Base-by-base conservation (phyloP, 495 filamentous ascomycete species). In the Aspergillus avenaceus region DNA sequence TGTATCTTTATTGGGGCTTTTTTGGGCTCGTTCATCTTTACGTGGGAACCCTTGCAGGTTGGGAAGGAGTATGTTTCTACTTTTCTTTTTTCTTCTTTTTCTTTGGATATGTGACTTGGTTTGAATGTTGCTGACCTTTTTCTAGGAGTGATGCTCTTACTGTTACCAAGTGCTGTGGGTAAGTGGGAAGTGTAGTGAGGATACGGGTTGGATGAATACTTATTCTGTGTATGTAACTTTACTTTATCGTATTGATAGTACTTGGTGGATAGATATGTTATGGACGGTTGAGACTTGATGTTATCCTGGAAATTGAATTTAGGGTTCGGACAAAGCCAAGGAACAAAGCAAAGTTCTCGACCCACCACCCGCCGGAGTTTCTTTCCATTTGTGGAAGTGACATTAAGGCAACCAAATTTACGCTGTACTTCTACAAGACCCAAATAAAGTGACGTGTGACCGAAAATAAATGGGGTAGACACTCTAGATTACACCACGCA, bases 1-100 rank as follows among this genome's bases (percentile, higher is more conserved):
- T 77, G 70, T 49, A 84, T 85, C 52, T 68, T 85, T 32, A 74
- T 86, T 28, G 84, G 83, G 2, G 78, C 81, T 2, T 85, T 76
- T 56, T 43, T 85, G 4, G 83, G 82, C 0, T 70, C 74, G 25
- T 81, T 85, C 47, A 54, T 78, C 16, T 86, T 84, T 55, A 70
- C 69, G 22, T 85, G 82, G 81, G 79, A 83, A 46, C 54, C 57
- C 5, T 53, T 76, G 0, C 56, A 34, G 42, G 12, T 36, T 16
- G 21, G 45, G 16, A 27, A 41, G 1, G 47, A 49, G 59, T 65
- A 54, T 27, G 55, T 58, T 34, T 24, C 31, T 47, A 21, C 44
- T 21, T 40, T 38, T 38, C 42, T 47, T 14, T n/a, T 27, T 16
- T 14, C 14, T 41, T 44, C 21, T 46, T 21, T 37, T 1, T 14